Evolutionary conservation across 352 stramenopile genomes (phyloP).

Genomic region (Thalassiosira livingstoniorum): DNA sequence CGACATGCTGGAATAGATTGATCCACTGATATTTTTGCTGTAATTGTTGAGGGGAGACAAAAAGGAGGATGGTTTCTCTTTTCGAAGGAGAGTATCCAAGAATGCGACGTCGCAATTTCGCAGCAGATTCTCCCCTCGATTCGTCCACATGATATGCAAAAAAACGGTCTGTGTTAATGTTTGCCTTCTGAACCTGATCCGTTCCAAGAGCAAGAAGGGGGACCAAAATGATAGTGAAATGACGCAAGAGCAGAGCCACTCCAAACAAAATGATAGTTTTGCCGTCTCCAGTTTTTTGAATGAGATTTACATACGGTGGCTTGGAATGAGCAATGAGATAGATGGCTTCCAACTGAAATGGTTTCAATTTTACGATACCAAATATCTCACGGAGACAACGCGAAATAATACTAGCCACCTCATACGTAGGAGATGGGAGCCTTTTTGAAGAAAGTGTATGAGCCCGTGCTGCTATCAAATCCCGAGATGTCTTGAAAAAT

Average conservation of each 20-base stretch:
- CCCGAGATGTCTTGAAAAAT: no score
- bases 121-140: not conserved
- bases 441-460: no score
- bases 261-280: constrained; percentile 17
- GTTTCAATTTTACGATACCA: not conserved
- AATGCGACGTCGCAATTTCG: not conserved
- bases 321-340: not conserved
- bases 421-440: no score
- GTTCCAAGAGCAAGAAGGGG: constrained; percentile 24
- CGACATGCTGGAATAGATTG: not conserved
- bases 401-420: no score
- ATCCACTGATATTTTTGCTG: constrained; percentile 1
- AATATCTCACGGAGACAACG: not conserved
- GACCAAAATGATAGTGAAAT: constrained; percentile 15
- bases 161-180: not conserved
- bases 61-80: constrained; percentile 24
- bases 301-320: constrained; percentile 8
- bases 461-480: no score
- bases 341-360: constrained; percentile 14
- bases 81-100: not conserved
- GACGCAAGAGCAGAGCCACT: constrained; percentile 1
- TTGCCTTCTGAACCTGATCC: constrained; percentile 27
- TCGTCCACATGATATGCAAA: constrained; percentile 46
- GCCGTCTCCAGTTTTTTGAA: constrained; percentile 22
- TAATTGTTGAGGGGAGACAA: constrained; percentile 36